These are phyloP conservation scores for Avena eriantha DNA, from an alignment of 176 grass and related monocot genomes.

Conservation along the genomic window DNA sequence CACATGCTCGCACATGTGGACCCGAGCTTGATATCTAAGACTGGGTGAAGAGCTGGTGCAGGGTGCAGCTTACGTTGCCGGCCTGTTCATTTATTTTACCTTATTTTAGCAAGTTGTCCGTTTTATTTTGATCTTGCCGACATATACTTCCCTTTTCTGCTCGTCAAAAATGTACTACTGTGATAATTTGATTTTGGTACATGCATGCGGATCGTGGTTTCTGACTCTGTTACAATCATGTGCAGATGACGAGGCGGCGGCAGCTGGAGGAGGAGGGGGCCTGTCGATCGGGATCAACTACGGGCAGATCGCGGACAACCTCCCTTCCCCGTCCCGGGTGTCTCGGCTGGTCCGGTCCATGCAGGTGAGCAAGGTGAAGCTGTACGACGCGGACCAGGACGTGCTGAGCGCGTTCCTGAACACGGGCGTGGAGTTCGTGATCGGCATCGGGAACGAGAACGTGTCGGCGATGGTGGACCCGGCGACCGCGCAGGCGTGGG, in stretches of 20 bases:
- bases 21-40: conserved; percentile 39
- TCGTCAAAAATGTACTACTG: neutral
- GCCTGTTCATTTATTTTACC: neutral
- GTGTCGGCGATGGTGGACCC: conserved; percentile 70
- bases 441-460: conserved; percentile 86
- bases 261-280: conserved; percentile 33
- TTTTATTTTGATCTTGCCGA: no score
- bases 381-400: conserved; percentile 85
- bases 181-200: neutral
- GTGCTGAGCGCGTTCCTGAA: conserved; percentile 76
- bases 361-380: conserved; percentile 85
- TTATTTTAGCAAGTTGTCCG: neutral
- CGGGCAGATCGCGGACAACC: conserved; percentile 87
- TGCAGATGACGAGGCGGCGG: neutral
- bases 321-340: conserved; percentile 68
- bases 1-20: conserved; percentile 48
- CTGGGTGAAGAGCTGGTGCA: neutral
- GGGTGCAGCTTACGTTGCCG: conserved; percentile 2
- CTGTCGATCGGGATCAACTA: conserved; percentile 83
- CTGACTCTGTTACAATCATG: no score
- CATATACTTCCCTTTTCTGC: neutral
- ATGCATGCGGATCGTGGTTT: conserved; percentile 1
- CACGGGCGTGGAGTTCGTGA: conserved; percentile 79
- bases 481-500: conserved; percentile 59
- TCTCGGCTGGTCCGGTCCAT: conserved; percentile 65